Evolutionary conservation across 2,329 filamentous ascomycete genomes (phyloP), one percentile per base, ranked within the genome.

Genomic region (Epichloe sp.): DNA sequence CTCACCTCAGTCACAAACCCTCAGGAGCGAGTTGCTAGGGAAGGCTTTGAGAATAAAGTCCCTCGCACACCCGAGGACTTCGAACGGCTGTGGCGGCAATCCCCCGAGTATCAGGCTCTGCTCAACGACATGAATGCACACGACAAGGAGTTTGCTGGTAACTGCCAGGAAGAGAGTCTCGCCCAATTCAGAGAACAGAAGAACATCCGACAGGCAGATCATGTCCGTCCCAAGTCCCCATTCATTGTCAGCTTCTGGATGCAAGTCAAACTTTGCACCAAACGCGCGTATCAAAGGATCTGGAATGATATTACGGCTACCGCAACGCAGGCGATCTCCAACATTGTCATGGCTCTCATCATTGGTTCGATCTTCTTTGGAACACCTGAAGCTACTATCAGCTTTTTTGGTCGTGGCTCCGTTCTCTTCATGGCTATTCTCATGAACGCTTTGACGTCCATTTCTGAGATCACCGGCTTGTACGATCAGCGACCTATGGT

Each of bases 51-150:
- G 57, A 65, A 71, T 51, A 70, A 69, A 46, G 79, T 83, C 0
- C 85, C 85, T 0, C 74, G 82, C 3, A 87, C 83, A 0, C 74
- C 85, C 0, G 82, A 86, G 44, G 85, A 87, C 1, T 88, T 88
- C 58, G 83, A 74, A 54, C 51, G 55, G 1, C 67, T 66, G 48
- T 76, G 74, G 73, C 63, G 62, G 19, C 58, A 68, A 23, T 78
- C 74, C 1, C 58, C 64, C 0, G 72, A 78, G 50, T 76, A 66
- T 54, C 54, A 61, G 3, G 59, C 60, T 0, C 59, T 80, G 0
- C 62, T 69, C 40, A 55, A 59, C 3, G 74, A 82, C 15, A 77
- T 83, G 21, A 67, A 72, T 2, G 61, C 66, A 0, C 73, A 81
- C 51, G 71, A 80, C 42, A 52, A 67, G 4, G 64, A 73, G 2